Evolutionary conservation across 2,329 filamentous ascomycete species (phyloP).

Genomic region (Aspergillus piperis): DNA sequence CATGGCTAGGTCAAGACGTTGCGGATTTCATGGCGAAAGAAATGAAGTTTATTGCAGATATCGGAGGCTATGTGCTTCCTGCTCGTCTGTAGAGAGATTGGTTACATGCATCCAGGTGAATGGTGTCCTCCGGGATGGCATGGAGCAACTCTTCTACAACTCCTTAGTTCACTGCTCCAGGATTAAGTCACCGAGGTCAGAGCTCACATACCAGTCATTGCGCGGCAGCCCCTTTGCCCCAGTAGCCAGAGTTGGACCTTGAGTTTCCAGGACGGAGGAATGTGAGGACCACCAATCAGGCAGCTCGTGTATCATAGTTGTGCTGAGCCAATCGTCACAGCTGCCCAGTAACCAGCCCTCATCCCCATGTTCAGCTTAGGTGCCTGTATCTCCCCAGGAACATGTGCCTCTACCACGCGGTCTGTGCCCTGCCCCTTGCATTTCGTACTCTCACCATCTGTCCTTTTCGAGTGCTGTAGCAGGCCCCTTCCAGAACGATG

Average conservation of each 20-base stretch:
- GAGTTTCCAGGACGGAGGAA: conserved; percentile 13
- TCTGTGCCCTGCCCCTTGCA: conserved; percentile 3
- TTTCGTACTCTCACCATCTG: background rate
- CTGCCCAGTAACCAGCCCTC: background rate
- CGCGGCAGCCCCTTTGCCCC: background rate
- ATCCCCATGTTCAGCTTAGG: background rate
- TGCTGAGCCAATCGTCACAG: background rate
- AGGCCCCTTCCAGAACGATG: background rate
- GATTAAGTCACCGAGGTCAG: background rate
- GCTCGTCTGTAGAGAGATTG: background rate
- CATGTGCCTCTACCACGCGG: background rate
- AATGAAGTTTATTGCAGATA: conserved; percentile 23
- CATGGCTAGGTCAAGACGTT: conserved; percentile 25
- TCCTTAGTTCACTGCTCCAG: background rate
- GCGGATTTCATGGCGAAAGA: conserved; percentile 21
- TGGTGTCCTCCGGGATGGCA: background rate
- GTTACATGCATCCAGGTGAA: background rate
- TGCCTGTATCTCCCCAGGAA: background rate
- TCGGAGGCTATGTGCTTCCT: conserved; percentile 29
- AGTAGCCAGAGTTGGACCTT: background rate
- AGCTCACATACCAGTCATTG: conserved; percentile 17
- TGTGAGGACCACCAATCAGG: conserved; percentile 5
- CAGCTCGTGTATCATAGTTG: background rate
- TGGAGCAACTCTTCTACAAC: background rate
- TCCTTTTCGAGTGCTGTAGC: background rate